Percentiles rank a stretch among this genome's conserved stretches.
Conservation (phyloP, 164 flowering plant species). For the Stephania cephalantha region DNA sequence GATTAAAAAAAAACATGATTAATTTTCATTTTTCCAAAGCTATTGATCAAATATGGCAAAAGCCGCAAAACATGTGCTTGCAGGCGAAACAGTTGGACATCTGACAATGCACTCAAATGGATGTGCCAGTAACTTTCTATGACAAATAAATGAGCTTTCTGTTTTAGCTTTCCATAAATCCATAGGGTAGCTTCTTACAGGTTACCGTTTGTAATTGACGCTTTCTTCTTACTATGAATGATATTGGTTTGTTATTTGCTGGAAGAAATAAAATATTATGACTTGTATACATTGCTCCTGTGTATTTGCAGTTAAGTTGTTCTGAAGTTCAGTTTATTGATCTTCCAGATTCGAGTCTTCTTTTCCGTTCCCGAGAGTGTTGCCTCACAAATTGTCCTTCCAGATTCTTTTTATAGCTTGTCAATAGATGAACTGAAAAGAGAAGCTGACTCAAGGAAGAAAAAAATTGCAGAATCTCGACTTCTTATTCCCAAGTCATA, state of each 20-base stretch:
- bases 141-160: neutral
- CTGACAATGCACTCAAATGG: neutral
- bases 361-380: slow-evolving; percentile 75
- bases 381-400: slow-evolving; percentile 71
- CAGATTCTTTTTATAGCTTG: slow-evolving; percentile 78
- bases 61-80: neutral
- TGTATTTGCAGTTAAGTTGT: slow-evolving; percentile 2
- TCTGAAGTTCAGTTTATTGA: neutral
- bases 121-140: neutral
- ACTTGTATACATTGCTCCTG: neutral
- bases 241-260: neutral
- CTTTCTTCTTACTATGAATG: neutral
- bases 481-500: slow-evolving; percentile 81
- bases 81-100: neutral
- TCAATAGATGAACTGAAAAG: slow-evolving; percentile 66
- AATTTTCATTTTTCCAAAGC: neutral
- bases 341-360: slow-evolving; percentile 62
- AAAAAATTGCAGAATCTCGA: slow-evolving; percentile 82
- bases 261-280: neutral
- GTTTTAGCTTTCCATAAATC: neutral
- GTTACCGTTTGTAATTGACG: neutral
- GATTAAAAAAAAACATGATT: too few species aligned
- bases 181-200: neutral
- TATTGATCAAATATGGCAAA: neutral
- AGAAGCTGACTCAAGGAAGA: slow-evolving; percentile 75